Evolutionary conservation across 148 eudicot species (phyloP), one percentile per base, ranked within the genome.

Genomic region (Cornus florida): DNA sequence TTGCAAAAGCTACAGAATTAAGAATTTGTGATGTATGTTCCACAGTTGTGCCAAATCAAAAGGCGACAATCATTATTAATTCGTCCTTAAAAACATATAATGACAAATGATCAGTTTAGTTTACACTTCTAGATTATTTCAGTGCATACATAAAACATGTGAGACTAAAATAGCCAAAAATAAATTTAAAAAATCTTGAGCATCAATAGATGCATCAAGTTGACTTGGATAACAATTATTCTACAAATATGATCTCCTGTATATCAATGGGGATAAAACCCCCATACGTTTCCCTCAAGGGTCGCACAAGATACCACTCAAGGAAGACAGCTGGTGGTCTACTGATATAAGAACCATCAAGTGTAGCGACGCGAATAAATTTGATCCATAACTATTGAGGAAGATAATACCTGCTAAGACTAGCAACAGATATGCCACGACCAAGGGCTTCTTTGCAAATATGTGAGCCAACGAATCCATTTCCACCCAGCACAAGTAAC

Each of bases 401-500:
- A 72, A 72, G 33, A 46, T 46, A 67, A 60, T 88, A 91, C 97
- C 97, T 93, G 93, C 93, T 93, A 71, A 93, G 91, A 82, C 97
- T 93, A 70, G 90, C 91, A 74, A 93, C 93, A 11, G 90, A 80
- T 62, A 93, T 70, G 14, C 95, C 95, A 66, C 84, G 90, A 43
- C 85, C 81, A 66, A 91, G 64, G 50, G 95, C 97, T 87, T 88
- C 93, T 81, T 91, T 86, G 85, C 93, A 91, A 43, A 93, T 78
- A 84, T 93, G 93, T 60, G 97, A 93, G 60, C 97, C 97, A 78
- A 93, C 95, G 77, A 91, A 93, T 24, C 97, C 97, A 84, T 89
- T 93, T 75, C 97, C 97, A 60, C 97, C 97, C 68, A 93, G 80
- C 78, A 93, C 92, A 75, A 93, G 93, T 64, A 93, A 83, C 97